A percentile compares a stretch with the other conserved stretches of the same genome.
phyloP scores from a whole-genome alignment of 2,329 filamentous ascomycete species.

The Zasmidium citrigriseum region DNA sequence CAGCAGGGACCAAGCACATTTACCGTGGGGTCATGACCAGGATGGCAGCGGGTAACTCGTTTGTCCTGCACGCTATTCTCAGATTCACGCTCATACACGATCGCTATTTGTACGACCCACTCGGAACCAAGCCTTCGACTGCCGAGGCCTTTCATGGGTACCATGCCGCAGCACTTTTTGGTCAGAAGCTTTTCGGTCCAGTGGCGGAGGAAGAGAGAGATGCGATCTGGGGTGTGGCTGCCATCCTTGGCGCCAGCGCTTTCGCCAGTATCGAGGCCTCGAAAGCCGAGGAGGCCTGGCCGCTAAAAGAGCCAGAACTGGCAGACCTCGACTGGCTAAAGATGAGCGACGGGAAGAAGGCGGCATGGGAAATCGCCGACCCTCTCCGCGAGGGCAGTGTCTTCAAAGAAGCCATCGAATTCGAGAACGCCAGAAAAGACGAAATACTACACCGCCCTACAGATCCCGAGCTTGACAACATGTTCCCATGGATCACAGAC shows the following conservation, averaged over 20 bases:
- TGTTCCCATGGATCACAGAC: slow-evolving; percentile 20
- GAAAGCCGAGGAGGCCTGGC: slow-evolving; percentile 56
- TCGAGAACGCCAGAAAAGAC: slow-evolving; percentile 12
- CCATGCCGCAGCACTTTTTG: slow-evolving; percentile 52
- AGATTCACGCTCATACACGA: slow-evolving; percentile 58
- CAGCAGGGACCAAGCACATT: slow-evolving; percentile 20
- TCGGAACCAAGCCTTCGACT: slow-evolving; percentile 24
- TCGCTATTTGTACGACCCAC: slow-evolving; percentile 39
- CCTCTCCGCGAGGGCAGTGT: slow-evolving; percentile 51
- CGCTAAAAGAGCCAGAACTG: slow-evolving; percentile 46
- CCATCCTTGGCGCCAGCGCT: slow-evolving; percentile 49
- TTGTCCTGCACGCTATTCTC: slow-evolving; percentile 57
- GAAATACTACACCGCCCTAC: neutral
- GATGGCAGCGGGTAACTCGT: slow-evolving; percentile 40
- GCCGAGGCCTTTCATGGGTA: slow-evolving; percentile 51
- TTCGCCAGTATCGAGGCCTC: slow-evolving; percentile 49
- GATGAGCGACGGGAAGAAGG: slow-evolving; percentile 58
- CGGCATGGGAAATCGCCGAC: slow-evolving; percentile 55
- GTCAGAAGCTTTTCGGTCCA: slow-evolving; percentile 40
- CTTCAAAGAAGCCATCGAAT: slow-evolving; percentile 40
- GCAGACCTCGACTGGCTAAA: slow-evolving; percentile 61
- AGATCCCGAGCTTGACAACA: slow-evolving; percentile 19
- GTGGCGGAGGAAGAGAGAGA: slow-evolving; percentile 47
- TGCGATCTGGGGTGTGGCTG: slow-evolving; percentile 48
- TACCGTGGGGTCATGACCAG: slow-evolving; percentile 24